Percentiles rank a stretch among this genome's conserved stretches.
phyloP scores from a whole-genome alignment of 805 yeast species.

The Sungouiozyma intestinalis region DNA sequence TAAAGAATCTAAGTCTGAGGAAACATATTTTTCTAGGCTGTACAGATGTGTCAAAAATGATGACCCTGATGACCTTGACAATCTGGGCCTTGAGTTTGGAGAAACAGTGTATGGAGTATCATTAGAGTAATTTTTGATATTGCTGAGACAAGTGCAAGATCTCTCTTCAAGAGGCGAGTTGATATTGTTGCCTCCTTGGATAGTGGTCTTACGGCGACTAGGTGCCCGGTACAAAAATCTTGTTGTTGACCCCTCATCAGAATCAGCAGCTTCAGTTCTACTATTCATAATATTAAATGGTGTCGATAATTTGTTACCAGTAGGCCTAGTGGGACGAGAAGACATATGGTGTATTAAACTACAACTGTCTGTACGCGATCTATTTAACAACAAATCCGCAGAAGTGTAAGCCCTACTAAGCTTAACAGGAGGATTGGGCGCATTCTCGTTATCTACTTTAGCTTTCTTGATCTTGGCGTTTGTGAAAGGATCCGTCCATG shows the following conservation, averaged over 20 bases:
- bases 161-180: too few species aligned
- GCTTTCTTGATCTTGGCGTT: not conserved
- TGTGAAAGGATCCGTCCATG: not conserved
- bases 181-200: too few species aligned
- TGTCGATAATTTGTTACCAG: not conserved
- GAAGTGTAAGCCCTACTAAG: not conserved
- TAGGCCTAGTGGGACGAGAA: not conserved
- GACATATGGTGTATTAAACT: not conserved
- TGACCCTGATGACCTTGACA: conserved; percentile 10
- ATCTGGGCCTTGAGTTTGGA: conserved; percentile 2
- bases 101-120: not conserved
- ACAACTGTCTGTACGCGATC: not conserved
- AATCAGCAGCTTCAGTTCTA: not conserved
- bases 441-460: not conserved
- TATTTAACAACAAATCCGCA: not conserved
- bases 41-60: conserved; percentile 21
- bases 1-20: conserved; percentile 19
- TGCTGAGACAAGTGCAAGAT: too few species aligned
- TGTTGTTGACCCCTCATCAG: not conserved
- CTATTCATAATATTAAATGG: not conserved
- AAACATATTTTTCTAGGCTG: conserved; percentile 22
- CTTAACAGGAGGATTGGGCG: not conserved
- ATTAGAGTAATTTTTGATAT: not conserved
- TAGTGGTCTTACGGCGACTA: too few species aligned
- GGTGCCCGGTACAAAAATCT: too few species aligned